These are phyloP conservation scores for Penicillium angulare DNA, from an alignment of 495 filamentous ascomycete species.

Conservation along the genomic window DNA sequence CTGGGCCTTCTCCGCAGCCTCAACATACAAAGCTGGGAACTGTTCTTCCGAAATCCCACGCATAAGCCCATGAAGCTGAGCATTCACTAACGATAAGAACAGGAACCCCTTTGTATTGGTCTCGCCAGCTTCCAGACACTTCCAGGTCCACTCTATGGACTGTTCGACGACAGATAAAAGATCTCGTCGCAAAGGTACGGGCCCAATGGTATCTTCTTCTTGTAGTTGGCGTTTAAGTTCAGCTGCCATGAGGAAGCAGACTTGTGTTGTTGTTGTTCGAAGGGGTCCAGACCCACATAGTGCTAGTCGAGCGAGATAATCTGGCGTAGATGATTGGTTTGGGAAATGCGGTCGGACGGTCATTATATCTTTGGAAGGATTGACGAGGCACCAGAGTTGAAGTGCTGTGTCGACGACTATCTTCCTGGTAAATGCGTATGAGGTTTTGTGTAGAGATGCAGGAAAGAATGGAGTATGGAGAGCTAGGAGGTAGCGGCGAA, in stretches of 20 bases:
- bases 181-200: slow-evolving; percentile 43
- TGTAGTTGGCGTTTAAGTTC: slow-evolving; percentile 51
- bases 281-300: slow-evolving; percentile 48
- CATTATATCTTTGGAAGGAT: slow-evolving; percentile 29
- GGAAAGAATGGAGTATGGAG: slow-evolving; percentile 52
- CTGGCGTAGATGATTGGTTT: slow-evolving; percentile 14
- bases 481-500: slow-evolving; percentile 44
- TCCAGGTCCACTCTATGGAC: slow-evolving; percentile 40
- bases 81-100: slow-evolving; percentile 35
- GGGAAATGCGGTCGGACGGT: slow-evolving; percentile 5
- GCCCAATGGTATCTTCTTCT: slow-evolving; percentile 49
- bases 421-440: slow-evolving; percentile 50
- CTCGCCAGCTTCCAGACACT: slow-evolving; percentile 47
- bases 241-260: slow-evolving; percentile 38
- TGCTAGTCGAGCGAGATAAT: slow-evolving; percentile 42
- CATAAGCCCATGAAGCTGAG: slow-evolving; percentile 45
- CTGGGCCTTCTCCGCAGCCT: slow-evolving; percentile 37
- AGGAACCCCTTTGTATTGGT: slow-evolving; percentile 59
- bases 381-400: slow-evolving; percentile 47
- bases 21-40: slow-evolving; percentile 25
- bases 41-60: slow-evolving; percentile 32
- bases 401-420: slow-evolving; percentile 47
- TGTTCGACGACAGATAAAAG: slow-evolving; percentile 47
- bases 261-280: slow-evolving; percentile 40
- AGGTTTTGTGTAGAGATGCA: slow-evolving; percentile 30